Base-by-base conservation (phyloP, 176 grass and related monocot genomes). In the Rhipidocladum racemiflorum region DNA sequence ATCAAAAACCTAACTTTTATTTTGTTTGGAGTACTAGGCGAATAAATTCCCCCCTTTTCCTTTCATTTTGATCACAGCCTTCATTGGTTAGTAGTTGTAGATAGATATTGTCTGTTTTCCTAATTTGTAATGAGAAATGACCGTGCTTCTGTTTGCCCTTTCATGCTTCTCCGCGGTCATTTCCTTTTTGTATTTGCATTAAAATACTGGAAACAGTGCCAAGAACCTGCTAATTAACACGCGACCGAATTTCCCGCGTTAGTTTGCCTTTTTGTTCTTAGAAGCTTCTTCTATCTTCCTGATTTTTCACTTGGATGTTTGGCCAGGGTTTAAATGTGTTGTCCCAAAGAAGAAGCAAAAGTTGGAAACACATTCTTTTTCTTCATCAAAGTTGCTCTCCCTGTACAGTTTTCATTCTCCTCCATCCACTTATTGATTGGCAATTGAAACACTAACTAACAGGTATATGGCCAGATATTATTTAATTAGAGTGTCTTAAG, bases 341-440 rank as follows among this genome's bases (percentile, higher is more conserved):
- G 5, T 24, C 15, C 32, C 63, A 17, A 4, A 68, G 16, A 59
- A 49, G 44, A 15, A 50, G 7, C n/a, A 68, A 50, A 23, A 39
- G 32, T 1, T 44, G n/a, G 23, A n/a, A 30, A 64, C 55, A 63
- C 32, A 76, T 36, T 27, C 0, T 80, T 80, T 80, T 81, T 55
- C 53, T 74, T 69, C 21, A 24, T 56, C 51, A 27, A 28, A 83
- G 75, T 67, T 21, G 11, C 20, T 39, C 18, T 15, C 14, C 14
- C 46, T 34, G 30, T 72, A n/a, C 20, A 32, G 4, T n/a, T 49
- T 77, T 60, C 67, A 59, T 78, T 44, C 36, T 53, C 28, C 42
- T 20, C 85, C 67, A 21, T 70, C n/a, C 29, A 35, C 38, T 57
- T 65, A 82, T 30, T 72, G 8, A 72, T 86, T 78, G 78, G 48